Base-by-base conservation (phyloP, 805 yeast genomes). In the Hemisphaericaspora nanyangensis region DNA sequence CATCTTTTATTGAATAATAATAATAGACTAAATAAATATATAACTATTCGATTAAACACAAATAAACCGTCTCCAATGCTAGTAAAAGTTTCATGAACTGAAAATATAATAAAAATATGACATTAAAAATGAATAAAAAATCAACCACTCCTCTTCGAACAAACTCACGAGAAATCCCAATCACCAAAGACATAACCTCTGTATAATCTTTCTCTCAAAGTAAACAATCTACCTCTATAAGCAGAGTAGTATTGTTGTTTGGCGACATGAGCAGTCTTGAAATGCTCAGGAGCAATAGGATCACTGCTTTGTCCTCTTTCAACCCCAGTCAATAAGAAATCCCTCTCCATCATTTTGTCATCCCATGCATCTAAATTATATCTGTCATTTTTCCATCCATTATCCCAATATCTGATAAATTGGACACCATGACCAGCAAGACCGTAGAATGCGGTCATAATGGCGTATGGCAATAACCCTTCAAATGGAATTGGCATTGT, bases 321-420 rank as follows among this genome's bases (percentile, higher is more conserved):
- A 30, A 72, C 70, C 18, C 95, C 95, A 8, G 95, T 86, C 52
- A 86, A 67, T 48, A 91, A 71, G 55, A 74, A 70, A 60, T 86
- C 95, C 54, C 95, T 73, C 47, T 82, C 82, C 63, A 85, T 79
- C 73, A 66, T 58, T 46, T 55, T 64, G 40, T 64, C 63, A 57
- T 68, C 74, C 61, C 68, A 68, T 16, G 49, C 55, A 51, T 68
- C 74, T 50, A 68, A 61, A 52, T 67, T 62, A 44, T 51, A 68
- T 47, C 74, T 55, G 54, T 68, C 74, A 39, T 67, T 65, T 44
- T 68, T 68, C 73, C 72, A 68, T 16, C 74, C 74, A 54, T 68
- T 68, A 45, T 68, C 74, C 72, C 72, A 68, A 55, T 68, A 68
- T 59, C 73, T 65, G 46, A 68, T 51, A 47, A 58, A 65, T 16